Base-by-base conservation (phyloP, 495 filamentous ascomycete genomes). In the Penicillium alfredii region DNA sequence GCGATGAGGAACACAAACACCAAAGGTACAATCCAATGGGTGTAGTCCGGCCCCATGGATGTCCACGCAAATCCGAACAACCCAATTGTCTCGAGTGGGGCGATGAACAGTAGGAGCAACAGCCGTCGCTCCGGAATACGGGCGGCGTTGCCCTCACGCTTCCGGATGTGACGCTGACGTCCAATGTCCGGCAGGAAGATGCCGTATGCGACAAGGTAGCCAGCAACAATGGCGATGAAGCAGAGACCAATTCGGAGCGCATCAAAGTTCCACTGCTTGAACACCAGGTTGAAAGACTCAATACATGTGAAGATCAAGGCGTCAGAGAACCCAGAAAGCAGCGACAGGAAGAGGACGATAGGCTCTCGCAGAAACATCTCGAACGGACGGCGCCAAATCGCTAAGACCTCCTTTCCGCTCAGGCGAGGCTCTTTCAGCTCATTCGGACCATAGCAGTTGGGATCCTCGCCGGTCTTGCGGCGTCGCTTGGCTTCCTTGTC, bases 271-370 rank as follows among this genome's bases (percentile, higher is more conserved):
- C 78, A 87, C 41, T 80, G 75, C 15, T 65, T 45, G 49, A 81
- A 86, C 14, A 86, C 80, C 8, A 81, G 64, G 1, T 49, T 50
- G 51, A 83, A 82, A 0, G 74, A 79, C 45, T 85, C 77, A 42
- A 85, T 77, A 60, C 81, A 84, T 58, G 80, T 82, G 69, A 86
- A 88, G 61, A 89, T 82, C 5, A 89, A 69, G n/a, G 82, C 84
- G 44, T 88, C 84, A 16, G 73, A 77, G 68, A 87, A 86, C 26
- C 84, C 84, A 17, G 76, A 81, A 16, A 88, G 78, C 7, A 86
- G 62, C 2, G 81, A 86, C 2, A 89, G 66, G 28, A 66, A 73
- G 3, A 85, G 63, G 4, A 87, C 84, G 47, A 89, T 88, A 1
- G 82, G 80, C 47, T 89, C 84, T 0, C 74, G 80, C 11, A 84